phyloP scores from a whole-genome alignment of 495 filamentous ascomycete species.

The Cercophora samala region DNA sequence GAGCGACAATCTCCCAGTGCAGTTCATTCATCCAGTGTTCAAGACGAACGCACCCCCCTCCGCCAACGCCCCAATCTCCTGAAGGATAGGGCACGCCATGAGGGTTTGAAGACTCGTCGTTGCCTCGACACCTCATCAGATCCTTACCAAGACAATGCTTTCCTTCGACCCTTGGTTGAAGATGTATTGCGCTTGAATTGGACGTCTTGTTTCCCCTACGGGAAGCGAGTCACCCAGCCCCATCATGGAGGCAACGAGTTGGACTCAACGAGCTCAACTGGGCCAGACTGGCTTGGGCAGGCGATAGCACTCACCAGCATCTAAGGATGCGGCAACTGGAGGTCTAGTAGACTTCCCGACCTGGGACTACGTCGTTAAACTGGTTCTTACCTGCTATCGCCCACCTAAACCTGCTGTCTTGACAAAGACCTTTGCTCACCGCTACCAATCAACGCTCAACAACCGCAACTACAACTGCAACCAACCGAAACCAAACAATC shows the following conservation, averaged over 20 bases:
- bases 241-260: not conserved
- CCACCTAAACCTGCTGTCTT: not conserved
- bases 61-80: no score
- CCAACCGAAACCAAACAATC: conserved; percentile 3
- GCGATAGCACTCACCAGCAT: not conserved
- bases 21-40: no score
- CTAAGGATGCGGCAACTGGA: not conserved
- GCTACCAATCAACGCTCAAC: conserved; percentile 1
- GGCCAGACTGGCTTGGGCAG: not conserved
- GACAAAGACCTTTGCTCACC: not conserved
- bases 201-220: no score
- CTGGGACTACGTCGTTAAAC: conserved; percentile 26
- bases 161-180: no score
- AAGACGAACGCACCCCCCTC: no score
- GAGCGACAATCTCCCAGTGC: no score
- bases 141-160: no score
- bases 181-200: no score
- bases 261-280: not conserved
- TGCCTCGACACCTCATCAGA: no score
- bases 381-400: conserved; percentile 12
- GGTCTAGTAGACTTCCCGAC: conserved; percentile 14
- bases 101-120: no score
- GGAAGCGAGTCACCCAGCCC: no score
- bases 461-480: conserved; percentile 4
- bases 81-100: no score